These are phyloP conservation scores for Aureobasidium namibiae DNA, from an alignment of 2,329 filamentous ascomycete genomes.

Conservation along the genomic window DNA sequence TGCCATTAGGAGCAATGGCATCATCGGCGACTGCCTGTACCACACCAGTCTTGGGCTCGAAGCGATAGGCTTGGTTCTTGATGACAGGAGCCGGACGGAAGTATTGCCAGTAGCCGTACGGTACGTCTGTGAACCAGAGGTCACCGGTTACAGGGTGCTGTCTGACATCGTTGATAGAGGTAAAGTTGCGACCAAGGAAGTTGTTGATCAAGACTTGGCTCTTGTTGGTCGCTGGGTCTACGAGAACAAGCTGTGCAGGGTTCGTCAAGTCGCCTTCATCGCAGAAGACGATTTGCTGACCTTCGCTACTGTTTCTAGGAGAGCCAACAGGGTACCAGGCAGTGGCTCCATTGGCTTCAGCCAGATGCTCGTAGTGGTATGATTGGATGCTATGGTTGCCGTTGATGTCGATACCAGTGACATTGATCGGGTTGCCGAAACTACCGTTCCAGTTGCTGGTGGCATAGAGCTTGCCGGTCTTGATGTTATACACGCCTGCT, in stretches of 20 bases:
- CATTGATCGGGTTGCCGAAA: slow-evolving; percentile 27
- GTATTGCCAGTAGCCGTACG: slow-evolving; percentile 30
- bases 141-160: slow-evolving; percentile 30
- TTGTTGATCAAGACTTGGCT: slow-evolving; percentile 37
- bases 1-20: slow-evolving; percentile 37
- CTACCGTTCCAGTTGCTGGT: slow-evolving; percentile 31
- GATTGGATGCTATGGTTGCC: slow-evolving; percentile 22
- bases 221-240: slow-evolving; percentile 37
- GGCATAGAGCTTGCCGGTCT: slow-evolving; percentile 34
- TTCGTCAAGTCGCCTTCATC: slow-evolving; percentile 24
- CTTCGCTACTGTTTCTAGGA: slow-evolving; percentile 22
- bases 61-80: slow-evolving; percentile 33
- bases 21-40: slow-evolving; percentile 35
- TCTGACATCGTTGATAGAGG: slow-evolving; percentile 37
- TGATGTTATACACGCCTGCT: slow-evolving; percentile 26
- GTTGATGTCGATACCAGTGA: slow-evolving; percentile 27
- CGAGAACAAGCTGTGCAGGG: slow-evolving; percentile 21
- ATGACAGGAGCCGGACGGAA: slow-evolving; percentile 30
- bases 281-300: slow-evolving; percentile 27
- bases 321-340: slow-evolving; percentile 26
- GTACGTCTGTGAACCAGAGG: slow-evolving; percentile 44
- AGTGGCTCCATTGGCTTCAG: slow-evolving; percentile 24
- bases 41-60: slow-evolving; percentile 32
- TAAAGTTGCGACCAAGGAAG: slow-evolving; percentile 41
- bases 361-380: slow-evolving; percentile 21